phyloP scores from a whole-genome alignment of 495 filamentous ascomycete genomes.

The Aspergillus baeticus region DNA sequence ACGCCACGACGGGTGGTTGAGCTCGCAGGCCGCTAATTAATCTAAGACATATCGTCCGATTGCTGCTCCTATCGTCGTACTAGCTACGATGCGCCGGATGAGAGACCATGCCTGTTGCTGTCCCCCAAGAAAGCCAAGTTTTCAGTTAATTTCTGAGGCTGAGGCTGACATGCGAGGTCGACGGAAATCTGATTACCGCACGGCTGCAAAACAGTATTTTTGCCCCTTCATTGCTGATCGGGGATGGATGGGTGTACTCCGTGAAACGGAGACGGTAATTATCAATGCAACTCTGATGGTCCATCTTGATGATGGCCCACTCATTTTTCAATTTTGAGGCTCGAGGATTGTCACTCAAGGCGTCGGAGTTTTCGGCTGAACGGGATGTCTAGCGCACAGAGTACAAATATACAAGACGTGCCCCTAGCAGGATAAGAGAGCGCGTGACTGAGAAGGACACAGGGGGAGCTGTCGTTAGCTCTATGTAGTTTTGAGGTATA shows the following conservation, averaged over 20 bases:
- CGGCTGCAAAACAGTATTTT: slow-evolving; percentile 4
- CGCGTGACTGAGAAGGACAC: background rate
- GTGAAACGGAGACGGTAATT: slow-evolving; percentile 6
- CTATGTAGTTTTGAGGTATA: background rate
- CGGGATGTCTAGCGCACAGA: no score
- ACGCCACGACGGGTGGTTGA: background rate
- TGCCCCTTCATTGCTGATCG: background rate
- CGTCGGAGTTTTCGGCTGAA: no score
- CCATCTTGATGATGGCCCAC: background rate
- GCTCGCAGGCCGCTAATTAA: background rate
- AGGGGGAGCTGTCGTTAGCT: background rate
- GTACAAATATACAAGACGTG: no score
- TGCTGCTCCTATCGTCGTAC: no score
- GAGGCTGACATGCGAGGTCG: slow-evolving; percentile 9
- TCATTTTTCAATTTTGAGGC: background rate
- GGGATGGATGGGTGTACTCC: background rate
- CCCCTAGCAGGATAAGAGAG: background rate
- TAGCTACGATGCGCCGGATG: background rate
- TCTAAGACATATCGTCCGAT: background rate
- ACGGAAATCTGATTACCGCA: slow-evolving; percentile 4
- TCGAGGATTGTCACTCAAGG: background rate
- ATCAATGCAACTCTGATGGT: slow-evolving; percentile 17
- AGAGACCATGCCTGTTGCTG: slow-evolving; percentile 3
- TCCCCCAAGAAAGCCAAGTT: slow-evolving; percentile 11
- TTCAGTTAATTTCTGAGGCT: background rate